Evolutionary conservation across 129 eudicot species (phyloP), one percentile per base, ranked within the genome.

Genomic region (Sambucus nigra): DNA sequence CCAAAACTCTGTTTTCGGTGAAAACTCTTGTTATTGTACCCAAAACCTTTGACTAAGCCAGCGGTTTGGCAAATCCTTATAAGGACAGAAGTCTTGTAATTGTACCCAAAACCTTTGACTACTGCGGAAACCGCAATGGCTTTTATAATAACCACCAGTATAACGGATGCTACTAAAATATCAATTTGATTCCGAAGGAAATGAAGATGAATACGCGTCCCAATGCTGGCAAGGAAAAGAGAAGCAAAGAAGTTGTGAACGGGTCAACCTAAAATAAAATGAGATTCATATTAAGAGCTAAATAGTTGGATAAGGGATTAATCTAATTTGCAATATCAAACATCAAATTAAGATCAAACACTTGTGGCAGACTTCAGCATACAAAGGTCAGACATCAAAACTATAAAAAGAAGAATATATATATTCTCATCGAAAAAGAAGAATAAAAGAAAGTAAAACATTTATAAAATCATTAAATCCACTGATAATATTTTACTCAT

Each of bases 141-240:
- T 67, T 88, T 88, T 48, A 80, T 76, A 23, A 77, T 74, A 29
- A 88, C 81, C 59, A 83, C 96, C 59, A 88, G 51, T 47, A 88
- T 77, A 51, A 88, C 96, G 19, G 96, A 73, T 56, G 91, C 96
- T 49, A 88, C 73, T 72, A 88, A 70, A 29, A 88, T 83, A 69
- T 88, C 96, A 51, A 88, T 81, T 71, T 88, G 96, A 65, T 83
- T 83, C 96, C 96, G 83, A 21, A 88, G 91, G 76, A 88, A 88
- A 56, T 88, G 94, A 67, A 80, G 87, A 42, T 88, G 89, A 66
- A 88, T 80, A 52, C 83, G 86, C 96, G 83, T 88, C 63, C 96
- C 94, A 28, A 88, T 88, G 85, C 91, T 88, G 38, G 96, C 86
- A 60, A 88, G 83, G 48, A 88, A 88, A 72, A 88, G 94, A 46